These are phyloP conservation scores for Amborella trichopoda DNA, from an alignment of 164 flowering plant genomes.

Conservation along the genomic window DNA sequence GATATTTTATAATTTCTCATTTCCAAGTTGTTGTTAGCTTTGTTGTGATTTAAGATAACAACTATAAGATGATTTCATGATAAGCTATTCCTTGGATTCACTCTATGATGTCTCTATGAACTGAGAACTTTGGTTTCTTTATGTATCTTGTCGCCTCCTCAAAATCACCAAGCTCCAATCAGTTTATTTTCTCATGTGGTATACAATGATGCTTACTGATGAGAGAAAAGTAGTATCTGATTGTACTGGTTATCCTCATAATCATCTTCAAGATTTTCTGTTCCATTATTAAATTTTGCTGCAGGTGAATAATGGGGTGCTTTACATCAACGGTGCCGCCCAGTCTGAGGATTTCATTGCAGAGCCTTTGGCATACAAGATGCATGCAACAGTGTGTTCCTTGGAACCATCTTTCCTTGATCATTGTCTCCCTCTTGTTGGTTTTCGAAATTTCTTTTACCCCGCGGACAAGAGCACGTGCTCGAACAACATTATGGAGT, in stretches of 20 bases:
- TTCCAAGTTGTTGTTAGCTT: no score
- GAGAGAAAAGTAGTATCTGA: neutral
- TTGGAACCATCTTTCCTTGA: no score
- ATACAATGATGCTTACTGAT: neutral
- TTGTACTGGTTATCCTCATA: neutral
- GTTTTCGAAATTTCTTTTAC: neutral
- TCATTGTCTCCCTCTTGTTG: conserved; percentile 2
- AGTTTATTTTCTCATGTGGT: neutral
- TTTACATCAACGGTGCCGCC: conserved; percentile 29
- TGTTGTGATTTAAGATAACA: no score
- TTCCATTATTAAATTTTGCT: neutral
- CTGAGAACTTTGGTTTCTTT: neutral
- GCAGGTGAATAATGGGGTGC: conserved; percentile 30
- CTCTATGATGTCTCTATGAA: no score
- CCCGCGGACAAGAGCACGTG: conserved; percentile 11
- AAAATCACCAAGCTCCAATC: no score
- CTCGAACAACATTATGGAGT: conserved; percentile 30
- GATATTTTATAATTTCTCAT: no score
- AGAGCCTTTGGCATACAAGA: conserved; percentile 20
- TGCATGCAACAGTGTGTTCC: conserved; percentile 19
- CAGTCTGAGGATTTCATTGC: conserved; percentile 29
- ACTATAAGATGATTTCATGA: no score
- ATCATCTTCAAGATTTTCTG: neutral
- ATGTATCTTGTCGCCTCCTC: no score
- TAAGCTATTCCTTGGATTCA: no score